Evolutionary conservation across 2,329 filamentous ascomycete genomes (phyloP), one percentile per base, ranked within the genome.

Genomic region (Bisporella sp.): DNA sequence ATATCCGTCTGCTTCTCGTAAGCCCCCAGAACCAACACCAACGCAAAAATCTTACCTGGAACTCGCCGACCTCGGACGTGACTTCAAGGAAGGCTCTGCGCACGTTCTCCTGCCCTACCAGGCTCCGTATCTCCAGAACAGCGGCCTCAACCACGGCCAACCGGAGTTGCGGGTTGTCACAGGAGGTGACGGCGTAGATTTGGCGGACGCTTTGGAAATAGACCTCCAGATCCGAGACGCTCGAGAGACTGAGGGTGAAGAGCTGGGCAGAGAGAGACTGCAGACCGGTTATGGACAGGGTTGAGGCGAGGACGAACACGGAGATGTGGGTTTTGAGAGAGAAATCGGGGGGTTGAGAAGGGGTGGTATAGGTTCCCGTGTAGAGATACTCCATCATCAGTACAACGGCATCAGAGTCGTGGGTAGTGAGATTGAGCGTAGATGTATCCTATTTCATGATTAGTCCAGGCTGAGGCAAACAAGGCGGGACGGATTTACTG

Each of bases 361-460:
- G 33, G n/a, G 45, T 41, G 0, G 47, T 47, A 33, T 62, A 62
- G 9, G 48, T 50, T 12, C 47, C 47, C 5, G 53, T 55, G 45
- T 62, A 62, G 11, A 62, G 52, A 41, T 59, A 62, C 31, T 60
- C 54, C 21, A 62, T 52, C n/a, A 57, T 42, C 4, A 31, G 43
- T 5, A 31, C 37, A 4, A 54, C 40, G 2, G 54, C 41, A 7
- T 53, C 41, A 21, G 47, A 31, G 11, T 52, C 46, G 29, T 59
- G 51, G 2, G 44, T 31, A 8, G 50, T 47, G 28, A 61, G 54
- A 30, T 54, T 21, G 30, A 62, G 49, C 1, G 33, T 40, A 5
- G 50, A 35, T 9, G 47, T 8, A 29, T 49, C 40, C 49, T 50
- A 8, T 0, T 13, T 4, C 7, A 11, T 8, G 31, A 12, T 45